Evolutionary conservation across 225 moss, liverwort and hornwort species (phyloP).

Genomic region (Straminergon stramineum): DNA sequence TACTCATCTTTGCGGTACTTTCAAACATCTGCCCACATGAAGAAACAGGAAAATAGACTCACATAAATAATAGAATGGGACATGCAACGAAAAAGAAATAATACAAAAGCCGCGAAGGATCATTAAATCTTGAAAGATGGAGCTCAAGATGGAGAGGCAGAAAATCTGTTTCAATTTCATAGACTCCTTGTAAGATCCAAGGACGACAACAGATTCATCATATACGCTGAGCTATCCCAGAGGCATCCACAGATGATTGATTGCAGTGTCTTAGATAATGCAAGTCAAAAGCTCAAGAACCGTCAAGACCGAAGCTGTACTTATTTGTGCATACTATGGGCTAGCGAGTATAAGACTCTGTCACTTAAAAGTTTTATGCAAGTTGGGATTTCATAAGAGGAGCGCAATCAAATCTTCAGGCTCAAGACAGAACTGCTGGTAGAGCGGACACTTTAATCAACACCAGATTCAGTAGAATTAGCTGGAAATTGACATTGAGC

Average conservation of each 20-base stretch:
- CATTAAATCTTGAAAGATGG: not conserved
- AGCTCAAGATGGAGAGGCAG: not conserved
- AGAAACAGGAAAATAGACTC: not conserved
- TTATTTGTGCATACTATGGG: not conserved
- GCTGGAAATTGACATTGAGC: not conserved
- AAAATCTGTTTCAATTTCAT: not conserved
- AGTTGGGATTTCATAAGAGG: not conserved
- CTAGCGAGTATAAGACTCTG: not conserved
- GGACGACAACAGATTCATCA: not conserved
- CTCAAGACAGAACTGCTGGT: not conserved
- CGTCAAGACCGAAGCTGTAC: not conserved
- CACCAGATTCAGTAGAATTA: not conserved
- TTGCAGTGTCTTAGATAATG: not conserved
- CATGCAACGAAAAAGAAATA: not conserved
- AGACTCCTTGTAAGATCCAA: not conserved
- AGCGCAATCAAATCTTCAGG: not conserved
- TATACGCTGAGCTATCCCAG: not conserved
- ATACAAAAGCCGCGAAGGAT: not conserved
- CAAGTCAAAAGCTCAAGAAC: not conserved
- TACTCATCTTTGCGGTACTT: conserved; percentile 87
- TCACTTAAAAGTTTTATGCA: not conserved
- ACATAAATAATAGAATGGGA: not conserved
- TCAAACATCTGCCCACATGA: conserved; percentile 56
- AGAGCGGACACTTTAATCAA: not conserved
- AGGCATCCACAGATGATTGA: not conserved